Conservation (phyloP, 768 basidiomycete genomes). For the Hygrocybe coccinea region DNA sequence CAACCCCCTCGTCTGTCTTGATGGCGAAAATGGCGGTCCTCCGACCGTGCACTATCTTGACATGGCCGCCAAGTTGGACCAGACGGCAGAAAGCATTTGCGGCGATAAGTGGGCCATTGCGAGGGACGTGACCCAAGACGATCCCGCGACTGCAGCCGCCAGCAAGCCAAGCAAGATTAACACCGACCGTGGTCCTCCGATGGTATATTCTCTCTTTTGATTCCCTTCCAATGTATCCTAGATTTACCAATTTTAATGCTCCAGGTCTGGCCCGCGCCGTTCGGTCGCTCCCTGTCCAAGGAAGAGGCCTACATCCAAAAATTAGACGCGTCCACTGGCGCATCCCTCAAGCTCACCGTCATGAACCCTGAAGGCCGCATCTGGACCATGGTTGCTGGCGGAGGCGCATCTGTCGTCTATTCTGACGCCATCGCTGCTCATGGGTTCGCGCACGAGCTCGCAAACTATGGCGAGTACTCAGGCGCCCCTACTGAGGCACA, state of each 20-base stretch:
- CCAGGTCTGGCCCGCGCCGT: constrained; percentile 89
- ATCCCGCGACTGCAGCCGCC: constrained; percentile 41
- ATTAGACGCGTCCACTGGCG: constrained; percentile 93
- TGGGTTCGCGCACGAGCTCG: constrained; percentile 94
- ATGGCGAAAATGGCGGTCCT: constrained; percentile 56
- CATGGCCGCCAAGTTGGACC: constrained; percentile 99
- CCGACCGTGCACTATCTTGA: constrained; percentile 92
- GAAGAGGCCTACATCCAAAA: constrained; percentile 99
- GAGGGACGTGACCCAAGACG: constrained; percentile 78
- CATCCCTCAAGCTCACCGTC: constrained; percentile 96
- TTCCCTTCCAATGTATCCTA: too few relatives aligned
- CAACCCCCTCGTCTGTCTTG: constrained; percentile 95
- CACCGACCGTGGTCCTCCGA: constrained; percentile 94
- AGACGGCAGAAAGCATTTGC: constrained; percentile 95
- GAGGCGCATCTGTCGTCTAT: constrained; percentile 70
- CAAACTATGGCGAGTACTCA: constrained; percentile 99
- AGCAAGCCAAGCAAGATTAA: constrained; percentile 52
- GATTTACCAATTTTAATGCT: too few relatives aligned
- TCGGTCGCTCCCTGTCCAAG: constrained; percentile 95
- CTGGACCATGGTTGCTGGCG: constrained; percentile 99
- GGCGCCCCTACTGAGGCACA: constrained; percentile 97
- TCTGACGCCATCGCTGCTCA: constrained; percentile 84
- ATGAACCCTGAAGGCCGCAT: constrained; percentile 91
- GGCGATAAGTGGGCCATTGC: constrained; percentile 99
- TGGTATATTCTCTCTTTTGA: constrained; percentile 49